A percentile compares a stretch with the other conserved stretches of the same genome.
Conservation (phyloP, 306 rosid species). For the Spatholobus suberectus region DNA sequence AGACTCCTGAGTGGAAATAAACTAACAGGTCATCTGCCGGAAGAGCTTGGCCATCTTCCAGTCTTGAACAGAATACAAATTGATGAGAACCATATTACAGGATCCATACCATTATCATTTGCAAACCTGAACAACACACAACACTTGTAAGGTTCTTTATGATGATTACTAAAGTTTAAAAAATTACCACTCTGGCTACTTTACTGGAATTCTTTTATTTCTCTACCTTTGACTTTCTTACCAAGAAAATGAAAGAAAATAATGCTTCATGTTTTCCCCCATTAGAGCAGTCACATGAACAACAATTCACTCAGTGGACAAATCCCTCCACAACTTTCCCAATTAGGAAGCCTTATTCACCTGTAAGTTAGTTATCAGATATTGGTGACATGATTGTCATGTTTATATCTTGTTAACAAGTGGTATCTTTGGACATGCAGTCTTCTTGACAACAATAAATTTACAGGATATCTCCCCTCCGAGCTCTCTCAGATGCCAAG, state of each 20-base stretch:
- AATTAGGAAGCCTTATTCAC: constrained; percentile 66
- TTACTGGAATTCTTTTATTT: not conserved
- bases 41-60: constrained; percentile 80
- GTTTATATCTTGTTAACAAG: constrained; percentile 34
- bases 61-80: constrained; percentile 68
- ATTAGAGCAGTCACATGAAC: constrained; percentile 93
- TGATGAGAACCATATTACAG: constrained; percentile 75
- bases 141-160: constrained; percentile 78
- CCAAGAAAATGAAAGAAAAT: constrained; percentile 14
- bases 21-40: constrained; percentile 72
- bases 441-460: constrained; percentile 90
- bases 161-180: not conserved
- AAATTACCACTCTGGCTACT: not conserved
- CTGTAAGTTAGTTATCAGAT: constrained; percentile 61
- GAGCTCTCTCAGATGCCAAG: constrained; percentile 62
- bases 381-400: not conserved
- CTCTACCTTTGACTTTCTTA: not conserved
- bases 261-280: constrained; percentile 15
- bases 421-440: constrained; percentile 56
- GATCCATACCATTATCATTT: constrained; percentile 77
- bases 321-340: constrained; percentile 69
- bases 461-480: constrained; percentile 81
- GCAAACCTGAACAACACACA: constrained; percentile 56
- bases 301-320: constrained; percentile 92
- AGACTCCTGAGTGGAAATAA: constrained; percentile 87